Percentiles rank a stretch among this genome's conserved stretches.
phyloP scores from a whole-genome alignment of 108 stramenopile genomes.

The Mediolabrus comicus region DNA sequence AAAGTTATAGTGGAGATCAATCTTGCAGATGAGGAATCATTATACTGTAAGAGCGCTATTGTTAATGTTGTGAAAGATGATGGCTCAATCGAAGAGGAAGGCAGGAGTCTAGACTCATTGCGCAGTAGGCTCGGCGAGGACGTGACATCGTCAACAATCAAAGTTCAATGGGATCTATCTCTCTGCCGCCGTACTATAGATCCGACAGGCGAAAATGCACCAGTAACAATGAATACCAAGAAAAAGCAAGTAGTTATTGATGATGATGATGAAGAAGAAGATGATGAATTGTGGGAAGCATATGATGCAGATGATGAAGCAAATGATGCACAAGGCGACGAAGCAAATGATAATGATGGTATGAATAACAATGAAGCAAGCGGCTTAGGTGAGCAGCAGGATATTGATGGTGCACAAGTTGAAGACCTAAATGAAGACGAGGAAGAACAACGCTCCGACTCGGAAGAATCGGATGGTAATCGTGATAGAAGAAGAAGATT shows the following conservation, averaged over 20 bases:
- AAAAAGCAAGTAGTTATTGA: neutral
- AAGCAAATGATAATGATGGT: too few species aligned
- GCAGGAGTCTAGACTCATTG: neutral
- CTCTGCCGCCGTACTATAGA: neutral
- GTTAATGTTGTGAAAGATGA: neutral
- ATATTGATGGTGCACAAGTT: neutral
- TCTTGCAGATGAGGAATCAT: neutral
- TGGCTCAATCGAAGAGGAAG: neutral
- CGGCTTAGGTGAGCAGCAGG: neutral
- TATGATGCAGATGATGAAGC: neutral
- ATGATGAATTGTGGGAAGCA: neutral
- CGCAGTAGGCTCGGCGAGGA: neutral
- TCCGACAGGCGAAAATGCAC: neutral
- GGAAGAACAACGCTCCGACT: too few species aligned
- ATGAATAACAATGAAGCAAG: too few species aligned
- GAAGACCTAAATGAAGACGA: too few species aligned
- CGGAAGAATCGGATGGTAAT: neutral
- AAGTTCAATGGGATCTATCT: neutral
- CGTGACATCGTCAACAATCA: neutral
- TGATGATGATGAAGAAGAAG: neutral
- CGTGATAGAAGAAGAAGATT: neutral
- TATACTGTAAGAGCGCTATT: neutral
- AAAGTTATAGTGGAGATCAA: neutral
- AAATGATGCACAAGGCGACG: too few species aligned
- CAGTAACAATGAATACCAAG: neutral